phyloP scores from a whole-genome alignment of 129 eudicot genomes.

The Silybum marianum region DNA sequence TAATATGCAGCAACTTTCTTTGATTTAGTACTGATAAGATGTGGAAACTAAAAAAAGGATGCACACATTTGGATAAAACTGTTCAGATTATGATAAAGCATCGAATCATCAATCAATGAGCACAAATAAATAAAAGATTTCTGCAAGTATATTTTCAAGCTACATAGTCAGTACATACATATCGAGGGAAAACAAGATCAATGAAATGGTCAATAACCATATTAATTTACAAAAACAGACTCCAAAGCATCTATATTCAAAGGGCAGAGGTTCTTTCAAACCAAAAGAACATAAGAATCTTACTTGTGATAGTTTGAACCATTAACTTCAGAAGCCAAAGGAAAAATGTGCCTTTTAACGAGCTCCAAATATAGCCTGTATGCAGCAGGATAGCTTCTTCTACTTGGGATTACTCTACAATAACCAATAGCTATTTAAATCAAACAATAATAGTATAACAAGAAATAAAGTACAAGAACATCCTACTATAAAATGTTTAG shows the following conservation, averaged over 20 bases:
- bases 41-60: not conserved
- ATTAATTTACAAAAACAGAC: not conserved
- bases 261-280: slow-evolving; percentile 12
- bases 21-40: not conserved
- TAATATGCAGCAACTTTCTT: not conserved
- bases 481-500: not conserved
- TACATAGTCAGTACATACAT: not conserved
- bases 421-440: slow-evolving; percentile 5
- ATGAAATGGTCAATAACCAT: not conserved
- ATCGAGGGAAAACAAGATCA: not conserved
- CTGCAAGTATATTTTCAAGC: slow-evolving; percentile 10
- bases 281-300: slow-evolving; percentile 24
- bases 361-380: slow-evolving; percentile 92
- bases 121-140: not conserved
- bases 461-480: slow-evolving; percentile 3
- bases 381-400: slow-evolving; percentile 77
- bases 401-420: slow-evolving; percentile 72
- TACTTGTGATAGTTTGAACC: slow-evolving; percentile 76
- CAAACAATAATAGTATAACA: not conserved
- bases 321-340: slow-evolving; percentile 63
- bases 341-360: slow-evolving; percentile 73
- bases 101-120: not conserved
- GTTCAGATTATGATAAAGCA: not conserved
- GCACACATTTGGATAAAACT: not conserved
- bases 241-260: not conserved